Percentiles rank a stretch among this genome's conserved stretches.
These are phyloP conservation scores for Cytospora paraplurivora DNA, from an alignment of 2,329 filamentous ascomycete species.

Conservation along the genomic window DNA sequence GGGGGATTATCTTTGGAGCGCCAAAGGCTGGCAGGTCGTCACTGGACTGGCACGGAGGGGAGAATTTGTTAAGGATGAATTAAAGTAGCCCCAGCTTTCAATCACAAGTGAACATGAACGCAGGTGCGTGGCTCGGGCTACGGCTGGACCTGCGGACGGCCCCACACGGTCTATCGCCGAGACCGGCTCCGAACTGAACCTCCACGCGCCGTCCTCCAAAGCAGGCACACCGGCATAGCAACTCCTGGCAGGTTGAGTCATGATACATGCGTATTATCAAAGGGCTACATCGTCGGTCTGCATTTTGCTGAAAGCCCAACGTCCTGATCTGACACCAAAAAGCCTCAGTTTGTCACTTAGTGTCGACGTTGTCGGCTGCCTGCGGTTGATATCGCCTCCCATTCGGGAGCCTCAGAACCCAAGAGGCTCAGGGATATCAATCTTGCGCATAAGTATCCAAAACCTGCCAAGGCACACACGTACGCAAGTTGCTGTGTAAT, in stretches of 20 bases:
- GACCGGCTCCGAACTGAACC: neutral
- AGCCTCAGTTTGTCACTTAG: neutral
- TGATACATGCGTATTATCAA: neutral
- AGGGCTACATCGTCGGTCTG: neutral
- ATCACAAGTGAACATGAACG: neutral
- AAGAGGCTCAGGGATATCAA: neutral
- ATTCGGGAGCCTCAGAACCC: neutral
- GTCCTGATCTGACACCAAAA: neutral
- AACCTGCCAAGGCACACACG: too few relatives aligned
- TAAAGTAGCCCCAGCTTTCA: neutral
- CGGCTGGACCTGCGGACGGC: neutral
- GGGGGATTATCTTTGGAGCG: neutral
- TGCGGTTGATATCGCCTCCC: neutral
- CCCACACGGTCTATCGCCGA: neutral
- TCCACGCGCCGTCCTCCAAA: neutral
- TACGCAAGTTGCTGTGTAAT: too few relatives aligned
- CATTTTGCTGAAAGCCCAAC: neutral
- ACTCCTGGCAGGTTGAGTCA: neutral
- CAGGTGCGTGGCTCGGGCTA: neutral
- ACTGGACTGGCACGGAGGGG: neutral
- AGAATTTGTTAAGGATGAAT: neutral
- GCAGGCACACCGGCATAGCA: neutral
- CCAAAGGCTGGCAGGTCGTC: neutral
- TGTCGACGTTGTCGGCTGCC: neutral
- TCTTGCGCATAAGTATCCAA: neutral